Conservation (phyloP, 495 filamentous ascomycete species). For the Lophiostoma macrostomum region DNA sequence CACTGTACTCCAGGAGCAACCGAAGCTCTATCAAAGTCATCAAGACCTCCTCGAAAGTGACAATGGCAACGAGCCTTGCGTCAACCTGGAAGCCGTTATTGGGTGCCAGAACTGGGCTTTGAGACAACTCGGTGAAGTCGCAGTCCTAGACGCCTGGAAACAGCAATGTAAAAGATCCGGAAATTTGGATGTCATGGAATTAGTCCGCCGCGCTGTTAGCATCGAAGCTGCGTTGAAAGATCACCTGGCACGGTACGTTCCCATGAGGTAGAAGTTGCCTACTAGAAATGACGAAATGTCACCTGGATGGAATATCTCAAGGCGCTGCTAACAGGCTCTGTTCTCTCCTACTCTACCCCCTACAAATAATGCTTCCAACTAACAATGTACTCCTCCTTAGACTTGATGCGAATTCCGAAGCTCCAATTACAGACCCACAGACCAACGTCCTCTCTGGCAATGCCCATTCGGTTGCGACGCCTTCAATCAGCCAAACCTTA, state of each 20-base stretch:
- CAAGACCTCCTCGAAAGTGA: slow-evolving; percentile 35
- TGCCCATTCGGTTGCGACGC: too few relatives aligned
- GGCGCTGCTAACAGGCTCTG: too few relatives aligned
- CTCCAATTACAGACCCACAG: too few relatives aligned
- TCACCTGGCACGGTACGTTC: slow-evolving; percentile 37
- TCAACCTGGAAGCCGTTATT: slow-evolving; percentile 44
- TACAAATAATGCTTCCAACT: too few relatives aligned
- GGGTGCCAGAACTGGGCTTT: slow-evolving; percentile 52
- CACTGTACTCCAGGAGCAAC: slow-evolving; percentile 44
- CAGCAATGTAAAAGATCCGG: slow-evolving; percentile 43
- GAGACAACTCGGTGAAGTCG: slow-evolving; percentile 47
- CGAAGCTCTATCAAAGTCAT: slow-evolving; percentile 46
- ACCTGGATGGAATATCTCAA: not conserved
- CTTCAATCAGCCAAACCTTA: slow-evolving; percentile 25
- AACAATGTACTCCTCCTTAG: too few relatives aligned
- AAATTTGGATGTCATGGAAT: slow-evolving; percentile 47
- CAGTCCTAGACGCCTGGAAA: slow-evolving; percentile 52
- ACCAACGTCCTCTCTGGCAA: too few relatives aligned
- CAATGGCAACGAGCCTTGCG: slow-evolving; percentile 24
- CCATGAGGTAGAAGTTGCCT: not conserved
- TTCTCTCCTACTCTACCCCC: too few relatives aligned
- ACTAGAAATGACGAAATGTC: not conserved
- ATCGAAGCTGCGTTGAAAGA: slow-evolving; percentile 43
- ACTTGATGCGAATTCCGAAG: too few relatives aligned
- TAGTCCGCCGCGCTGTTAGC: slow-evolving; percentile 43